A percentile compares a stretch with the other conserved stretches of the same genome.
phyloP scores from a whole-genome alignment of 306 rosid genomes.

The Sphenostylis stenocarpa region DNA sequence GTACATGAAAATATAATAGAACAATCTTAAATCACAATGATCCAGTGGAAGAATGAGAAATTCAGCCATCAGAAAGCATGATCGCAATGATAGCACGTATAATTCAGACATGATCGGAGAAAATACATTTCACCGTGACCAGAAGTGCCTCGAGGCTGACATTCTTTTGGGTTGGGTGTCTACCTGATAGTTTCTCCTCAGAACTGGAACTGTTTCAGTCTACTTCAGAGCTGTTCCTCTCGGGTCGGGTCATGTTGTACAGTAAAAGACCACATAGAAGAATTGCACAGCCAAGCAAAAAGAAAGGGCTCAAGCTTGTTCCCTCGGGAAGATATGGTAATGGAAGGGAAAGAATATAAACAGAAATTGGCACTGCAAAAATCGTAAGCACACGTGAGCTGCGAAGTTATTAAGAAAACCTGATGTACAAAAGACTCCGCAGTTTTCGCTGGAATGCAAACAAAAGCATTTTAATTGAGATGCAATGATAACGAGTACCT shows the following conservation, averaged over 20 bases:
- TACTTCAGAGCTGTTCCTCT: constrained; percentile 39
- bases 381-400: constrained; percentile 28
- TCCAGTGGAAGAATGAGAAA: neutral
- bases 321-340: constrained; percentile 75
- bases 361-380: constrained; percentile 82
- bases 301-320: constrained; percentile 72
- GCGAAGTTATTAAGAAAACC: neutral
- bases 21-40: neutral
- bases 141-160: neutral
- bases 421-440: neutral
- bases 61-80: neutral
- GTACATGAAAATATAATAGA: neutral
- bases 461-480: neutral
- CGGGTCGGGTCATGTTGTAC: constrained; percentile 55
- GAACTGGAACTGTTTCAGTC: constrained; percentile 13
- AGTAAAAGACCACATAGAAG: constrained; percentile 74
- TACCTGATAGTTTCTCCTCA: neutral
- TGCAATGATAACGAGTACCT: constrained; percentile 42
- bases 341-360: constrained; percentile 74
- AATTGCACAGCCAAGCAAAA: constrained; percentile 68
- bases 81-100: neutral
- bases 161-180: neutral
- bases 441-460: neutral
- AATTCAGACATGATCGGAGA: neutral
- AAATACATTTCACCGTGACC: neutral